Evolutionary conservation across 495 filamentous ascomycete species (phyloP).

Genomic region (Lophiotrema nucula): DNA sequence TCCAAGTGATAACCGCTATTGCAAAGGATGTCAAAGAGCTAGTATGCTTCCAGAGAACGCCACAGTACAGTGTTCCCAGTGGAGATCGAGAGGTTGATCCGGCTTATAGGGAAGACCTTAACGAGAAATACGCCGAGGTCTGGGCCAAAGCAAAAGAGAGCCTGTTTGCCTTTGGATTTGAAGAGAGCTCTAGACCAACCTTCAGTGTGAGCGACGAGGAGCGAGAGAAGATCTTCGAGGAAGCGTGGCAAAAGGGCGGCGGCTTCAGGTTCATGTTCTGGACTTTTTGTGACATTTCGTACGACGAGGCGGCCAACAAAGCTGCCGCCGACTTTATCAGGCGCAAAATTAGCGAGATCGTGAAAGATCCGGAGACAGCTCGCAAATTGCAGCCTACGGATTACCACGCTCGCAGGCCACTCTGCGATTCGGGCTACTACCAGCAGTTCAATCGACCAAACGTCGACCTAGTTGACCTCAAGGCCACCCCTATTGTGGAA

Average conservation of each 20-base stretch:
- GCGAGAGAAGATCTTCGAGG: constrained; percentile 33
- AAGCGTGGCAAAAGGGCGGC: constrained; percentile 32
- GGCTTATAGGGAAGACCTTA: background rate
- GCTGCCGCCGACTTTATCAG: constrained; percentile 35
- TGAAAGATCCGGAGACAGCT: constrained; percentile 33
- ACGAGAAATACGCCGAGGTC: background rate
- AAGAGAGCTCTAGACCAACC: background rate
- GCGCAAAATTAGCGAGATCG: constrained; percentile 31
- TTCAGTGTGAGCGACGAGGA: constrained; percentile 1
- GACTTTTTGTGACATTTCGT: constrained; percentile 38
- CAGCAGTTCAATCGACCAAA: background rate
- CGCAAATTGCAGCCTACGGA: constrained; percentile 29
- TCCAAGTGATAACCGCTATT: background rate
- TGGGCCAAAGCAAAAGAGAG: background rate
- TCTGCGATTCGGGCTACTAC: background rate
- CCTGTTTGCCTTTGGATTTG: background rate
- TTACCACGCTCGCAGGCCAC: constrained; percentile 26
- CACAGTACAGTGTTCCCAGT: background rate
- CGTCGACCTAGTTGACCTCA: background rate
- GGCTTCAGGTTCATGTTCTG: constrained; percentile 38
- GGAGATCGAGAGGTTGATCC: background rate
- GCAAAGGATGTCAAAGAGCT: background rate
- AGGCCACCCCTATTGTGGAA: background rate
- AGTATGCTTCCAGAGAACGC: background rate
- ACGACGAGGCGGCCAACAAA: constrained; percentile 34